A percentile compares a stretch with the other conserved stretches of the same genome.
phyloP scores from a whole-genome alignment of 805 yeast genomes.

The Saccharomyces jurei region DNA sequence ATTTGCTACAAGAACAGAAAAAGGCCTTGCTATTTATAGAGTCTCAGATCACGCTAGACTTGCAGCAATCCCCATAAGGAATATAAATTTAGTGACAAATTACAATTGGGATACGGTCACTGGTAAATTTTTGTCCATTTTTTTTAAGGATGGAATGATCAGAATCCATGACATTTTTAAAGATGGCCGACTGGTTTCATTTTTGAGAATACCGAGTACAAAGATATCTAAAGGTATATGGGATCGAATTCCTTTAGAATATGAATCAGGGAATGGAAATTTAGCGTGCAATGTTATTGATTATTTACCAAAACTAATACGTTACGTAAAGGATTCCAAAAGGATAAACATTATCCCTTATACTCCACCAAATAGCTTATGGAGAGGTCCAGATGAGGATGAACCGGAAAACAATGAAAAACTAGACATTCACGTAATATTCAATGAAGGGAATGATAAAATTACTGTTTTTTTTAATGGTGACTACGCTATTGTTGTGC shows the following conservation, averaged over 20 bases:
- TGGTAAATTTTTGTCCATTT: constrained; percentile 37
- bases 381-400: constrained; percentile 11
- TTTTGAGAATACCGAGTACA: constrained; percentile 7
- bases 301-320: constrained; percentile 16
- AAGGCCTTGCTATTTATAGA: constrained; percentile 13
- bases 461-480: constrained; percentile 15
- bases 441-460: constrained; percentile 6
- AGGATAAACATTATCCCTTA: constrained; percentile 12
- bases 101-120: constrained; percentile 20
- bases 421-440: constrained; percentile 18
- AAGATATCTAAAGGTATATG: constrained; percentile 11
- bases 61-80: constrained; percentile 16
- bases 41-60: constrained; percentile 14
- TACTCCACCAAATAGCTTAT: constrained; percentile 8
- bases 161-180: constrained; percentile 40
- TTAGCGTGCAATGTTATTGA: constrained; percentile 15
- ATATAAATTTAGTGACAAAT: constrained; percentile 10
- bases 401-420: background rate
- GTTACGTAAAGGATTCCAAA: constrained; percentile 14
- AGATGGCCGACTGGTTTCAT: constrained; percentile 19
- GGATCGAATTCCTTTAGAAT: constrained; percentile 10
- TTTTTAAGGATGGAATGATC: constrained; percentile 38
- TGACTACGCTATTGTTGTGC: constrained; percentile 6
- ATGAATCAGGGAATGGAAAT: background rate
- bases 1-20: constrained; percentile 7